Evolutionary conservation across 768 basidiomycete genomes (phyloP), one percentile per base, ranked within the genome.

Genomic region (Leccinum fibrillosum): DNA sequence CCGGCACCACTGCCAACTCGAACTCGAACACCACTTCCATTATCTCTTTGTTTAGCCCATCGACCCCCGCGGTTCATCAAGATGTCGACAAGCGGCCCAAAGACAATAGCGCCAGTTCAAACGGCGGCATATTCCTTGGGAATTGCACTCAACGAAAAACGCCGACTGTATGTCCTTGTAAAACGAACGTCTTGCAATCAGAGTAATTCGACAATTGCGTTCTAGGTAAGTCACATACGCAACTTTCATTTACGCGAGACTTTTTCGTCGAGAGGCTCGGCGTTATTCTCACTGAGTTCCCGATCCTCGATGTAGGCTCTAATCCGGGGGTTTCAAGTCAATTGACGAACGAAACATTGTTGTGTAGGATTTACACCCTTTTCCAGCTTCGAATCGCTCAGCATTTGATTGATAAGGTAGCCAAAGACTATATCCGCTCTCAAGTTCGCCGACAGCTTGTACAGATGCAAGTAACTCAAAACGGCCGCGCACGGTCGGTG

Each of bases 391-490:
- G 96, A 63, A 99, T 96, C 1, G 92, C 92, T 2, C 82, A 89
- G 44, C 97, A 99, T 83, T 80, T 99, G 53, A 97, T 98, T 66
- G 95, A 97, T 75, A 92, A 95, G 39, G 90, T 99, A 57, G 92
- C 90, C 48, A 98, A 98, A 72, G 97, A 99, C 73, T 98, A 98
- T 75, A 89, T 92, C 62, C 89, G 96, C 26, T 26, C 26, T 26
- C 26, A 26, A 26, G 26, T 99, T 99, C 67, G 96, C 96, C 54
- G 97, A 98, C 79, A 92, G 90, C 71, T 76, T 99, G 62, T 99
- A 98, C 76, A 86, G 97, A 57, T 98, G 97, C 75, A 99, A 99
- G 76, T 95, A 98, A 81, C 86, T 99, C 52, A 99, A 99, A 77
- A 86, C 84, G 64, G 97, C 97, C 58, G 96, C 96, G 8, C 86